Evolutionary conservation across 2,329 filamentous ascomycete species (phyloP), one percentile per base, ranked within the genome.

Genomic region (Elsinoe batatas): DNA sequence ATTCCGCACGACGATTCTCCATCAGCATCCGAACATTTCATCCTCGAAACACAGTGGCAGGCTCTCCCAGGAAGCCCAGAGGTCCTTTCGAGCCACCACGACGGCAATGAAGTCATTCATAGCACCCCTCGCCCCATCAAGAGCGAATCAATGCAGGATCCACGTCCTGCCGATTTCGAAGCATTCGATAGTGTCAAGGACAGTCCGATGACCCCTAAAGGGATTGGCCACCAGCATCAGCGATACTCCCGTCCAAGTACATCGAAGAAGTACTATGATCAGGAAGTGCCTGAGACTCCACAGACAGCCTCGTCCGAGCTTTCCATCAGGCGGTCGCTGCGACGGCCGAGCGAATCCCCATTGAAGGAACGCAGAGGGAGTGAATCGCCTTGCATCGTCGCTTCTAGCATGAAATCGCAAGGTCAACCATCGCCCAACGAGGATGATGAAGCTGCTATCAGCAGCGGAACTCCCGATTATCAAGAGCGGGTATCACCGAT

Each of bases 271-370:
- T 15, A 20, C 12, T 35, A 53, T 6, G 32, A 37, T 37, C 32
- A 35, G 11, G 61, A 63, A 43, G 61, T 65, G n/a, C 63, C 63
- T 7, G 40, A 44, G 18, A 44, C 40, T 22, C 40, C 40, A 22
- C 54, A 56, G 10, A 33, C 42, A 13, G 43, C 18, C 3, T 46
- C 54, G 1, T 57, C 56, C 32, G 35, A 37, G 12, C 43, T 46
- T 17, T 56, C 43, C 10, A 51, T 40, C n/a, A 56, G 38, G 11
- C 33, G 37, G 17, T 42, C n/a, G 26, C 12, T 18, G 40, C 40
- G 40, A 17, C 12, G 18, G 18, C 40, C 20, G 12, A 44, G 40
- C 20, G 40, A 44, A 15, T 44, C 61, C 17, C 63, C 63, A 12
- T 35, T 64, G 37, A 59, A 60, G 37, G 46, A 59, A 11, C 61